Evolutionary conservation across 2,329 filamentous ascomycete genomes (phyloP).

Genomic region (Neurospora sp.): DNA sequence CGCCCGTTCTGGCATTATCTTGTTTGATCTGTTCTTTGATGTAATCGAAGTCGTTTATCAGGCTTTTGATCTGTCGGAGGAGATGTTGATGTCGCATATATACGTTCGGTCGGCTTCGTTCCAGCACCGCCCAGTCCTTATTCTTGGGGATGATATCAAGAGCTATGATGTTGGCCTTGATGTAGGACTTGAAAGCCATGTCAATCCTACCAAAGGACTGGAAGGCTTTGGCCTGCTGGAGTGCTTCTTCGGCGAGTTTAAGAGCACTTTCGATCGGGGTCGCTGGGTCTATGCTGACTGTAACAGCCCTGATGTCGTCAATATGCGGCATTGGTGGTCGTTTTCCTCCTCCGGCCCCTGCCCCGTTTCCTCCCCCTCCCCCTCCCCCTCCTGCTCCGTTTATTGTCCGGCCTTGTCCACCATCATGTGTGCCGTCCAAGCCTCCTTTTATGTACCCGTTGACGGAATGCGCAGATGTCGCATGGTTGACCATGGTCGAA

Average conservation of each 20-base stretch:
- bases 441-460: conserved; percentile 8
- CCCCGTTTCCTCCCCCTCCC: conserved; percentile 5
- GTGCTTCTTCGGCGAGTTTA: conserved; percentile 39
- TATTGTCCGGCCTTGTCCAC: not conserved
- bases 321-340: conserved; percentile 38
- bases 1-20: conserved; percentile 54
- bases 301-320: conserved; percentile 39
- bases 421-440: not conserved
- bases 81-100: conserved; percentile 39
- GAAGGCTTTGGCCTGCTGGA: conserved; percentile 51
- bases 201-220: conserved; percentile 59
- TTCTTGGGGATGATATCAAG: conserved; percentile 69
- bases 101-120: conserved; percentile 41
- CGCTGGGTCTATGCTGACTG: conserved; percentile 36
- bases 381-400: conserved; percentile 3
- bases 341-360: conserved; percentile 17
- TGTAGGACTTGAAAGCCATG: conserved; percentile 71
- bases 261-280: conserved; percentile 45
- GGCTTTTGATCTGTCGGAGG: conserved; percentile 38
- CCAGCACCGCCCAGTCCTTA: conserved; percentile 59
- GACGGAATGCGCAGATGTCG: conserved; percentile 15
- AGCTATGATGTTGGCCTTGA: conserved; percentile 71
- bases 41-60: conserved; percentile 41
- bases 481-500: conserved; percentile 16
- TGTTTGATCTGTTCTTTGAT: conserved; percentile 52